Evolutionary conservation across 2,329 filamentous ascomycete species (phyloP).

Genomic region (Rosellinia necatrix): DNA sequence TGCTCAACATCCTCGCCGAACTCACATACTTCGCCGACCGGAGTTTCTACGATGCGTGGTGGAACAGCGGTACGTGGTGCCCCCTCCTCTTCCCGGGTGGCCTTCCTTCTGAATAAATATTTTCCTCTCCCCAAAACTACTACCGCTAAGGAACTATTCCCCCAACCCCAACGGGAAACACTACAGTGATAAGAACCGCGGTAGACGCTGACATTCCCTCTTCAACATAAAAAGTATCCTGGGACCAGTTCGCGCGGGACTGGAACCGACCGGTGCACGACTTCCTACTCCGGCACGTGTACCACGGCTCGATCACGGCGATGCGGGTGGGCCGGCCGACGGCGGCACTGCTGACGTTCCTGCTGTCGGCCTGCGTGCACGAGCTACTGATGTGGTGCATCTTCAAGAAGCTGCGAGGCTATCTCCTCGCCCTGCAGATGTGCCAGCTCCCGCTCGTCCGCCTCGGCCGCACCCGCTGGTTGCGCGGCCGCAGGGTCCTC

Average conservation of each 20-base stretch:
- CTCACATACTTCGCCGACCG: conserved; percentile 77
- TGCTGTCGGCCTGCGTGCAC: conserved; percentile 72
- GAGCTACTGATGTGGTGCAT: conserved; percentile 81
- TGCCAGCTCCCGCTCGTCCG: conserved; percentile 72
- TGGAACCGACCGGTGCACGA: conserved; percentile 82
- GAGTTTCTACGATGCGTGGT: conserved; percentile 70
- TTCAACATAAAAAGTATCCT: too few relatives aligned
- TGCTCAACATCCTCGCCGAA: conserved; percentile 77
- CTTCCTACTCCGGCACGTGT: conserved; percentile 78
- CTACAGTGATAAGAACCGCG: too few relatives aligned
- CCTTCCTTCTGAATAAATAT: background rate
- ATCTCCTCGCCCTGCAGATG: conserved; percentile 75
- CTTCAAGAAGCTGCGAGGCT: conserved; percentile 77
- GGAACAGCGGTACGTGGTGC: conserved; percentile 57
- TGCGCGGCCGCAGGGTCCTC: conserved; percentile 64
- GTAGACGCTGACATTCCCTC: background rate
- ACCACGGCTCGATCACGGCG: conserved; percentile 76
- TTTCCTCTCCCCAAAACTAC: too few relatives aligned
- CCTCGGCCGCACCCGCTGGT: conserved; percentile 68
- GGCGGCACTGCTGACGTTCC: conserved; percentile 77
- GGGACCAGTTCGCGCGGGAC: conserved; percentile 78
- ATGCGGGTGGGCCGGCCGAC: conserved; percentile 71
- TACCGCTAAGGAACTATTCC: too few relatives aligned
- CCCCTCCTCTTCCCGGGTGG: background rate
- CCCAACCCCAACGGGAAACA: too few relatives aligned